Conservation (phyloP, 345 rosid species). For the Moricandia moricandioides region DNA sequence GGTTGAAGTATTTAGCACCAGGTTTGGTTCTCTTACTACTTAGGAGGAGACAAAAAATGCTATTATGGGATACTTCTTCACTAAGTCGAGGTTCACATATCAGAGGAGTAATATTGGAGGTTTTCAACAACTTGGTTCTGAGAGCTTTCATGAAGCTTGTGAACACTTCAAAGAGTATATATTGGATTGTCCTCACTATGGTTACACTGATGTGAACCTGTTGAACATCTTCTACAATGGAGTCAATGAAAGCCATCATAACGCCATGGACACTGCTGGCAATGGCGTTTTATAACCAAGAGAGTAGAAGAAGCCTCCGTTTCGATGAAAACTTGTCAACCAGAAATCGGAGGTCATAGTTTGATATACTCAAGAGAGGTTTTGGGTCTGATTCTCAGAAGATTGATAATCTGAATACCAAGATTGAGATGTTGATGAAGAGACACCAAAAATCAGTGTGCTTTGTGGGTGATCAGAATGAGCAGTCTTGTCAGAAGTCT, state of each 20-base stretch:
- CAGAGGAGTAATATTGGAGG: background rate
- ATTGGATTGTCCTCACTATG: background rate
- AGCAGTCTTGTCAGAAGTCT: background rate
- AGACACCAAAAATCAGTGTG: background rate
- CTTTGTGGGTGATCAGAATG: background rate
- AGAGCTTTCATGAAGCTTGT: background rate
- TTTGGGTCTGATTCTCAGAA: background rate
- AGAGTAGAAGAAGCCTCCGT: background rate
- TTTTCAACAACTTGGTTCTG: background rate
- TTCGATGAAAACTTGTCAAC: background rate
- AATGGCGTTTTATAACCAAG: background rate
- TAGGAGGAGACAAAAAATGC: background rate
- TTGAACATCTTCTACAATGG: background rate
- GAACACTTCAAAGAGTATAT: background rate
- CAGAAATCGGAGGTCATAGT: background rate
- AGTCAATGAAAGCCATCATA: background rate
- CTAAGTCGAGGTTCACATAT: background rate
- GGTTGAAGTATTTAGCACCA: background rate
- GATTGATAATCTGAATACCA: background rate
- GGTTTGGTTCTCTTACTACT: background rate
- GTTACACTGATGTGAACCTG: background rate
- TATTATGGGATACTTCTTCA: background rate
- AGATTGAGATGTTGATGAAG: background rate
- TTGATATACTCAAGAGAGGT: too few relatives aligned
- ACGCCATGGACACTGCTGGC: background rate